Evolutionary conservation across 805 yeast species (phyloP).

Genomic region (Ogataea trehalophila): DNA sequence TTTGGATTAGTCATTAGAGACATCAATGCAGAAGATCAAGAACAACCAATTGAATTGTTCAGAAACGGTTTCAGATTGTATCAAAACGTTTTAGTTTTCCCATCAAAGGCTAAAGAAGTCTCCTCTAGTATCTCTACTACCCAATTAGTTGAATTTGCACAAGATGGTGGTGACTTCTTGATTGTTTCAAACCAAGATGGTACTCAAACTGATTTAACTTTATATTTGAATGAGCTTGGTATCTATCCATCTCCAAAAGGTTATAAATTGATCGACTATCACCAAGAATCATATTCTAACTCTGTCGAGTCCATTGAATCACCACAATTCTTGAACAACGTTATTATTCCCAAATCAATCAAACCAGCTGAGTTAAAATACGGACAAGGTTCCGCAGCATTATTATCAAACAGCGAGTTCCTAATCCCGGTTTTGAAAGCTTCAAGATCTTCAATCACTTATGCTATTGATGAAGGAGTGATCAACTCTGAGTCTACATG

Average conservation of each 20-base stretch:
- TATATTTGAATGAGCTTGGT: constrained; percentile 74
- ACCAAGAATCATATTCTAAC: constrained; percentile 28
- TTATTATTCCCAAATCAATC: constrained; percentile 15
- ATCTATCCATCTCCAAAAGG: constrained; percentile 78
- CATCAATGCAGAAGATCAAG: constrained; percentile 8
- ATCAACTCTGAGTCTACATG: constrained; percentile 46
- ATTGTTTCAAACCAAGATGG: constrained; percentile 51
- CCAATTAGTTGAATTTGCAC: constrained; percentile 54
- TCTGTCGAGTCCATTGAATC: constrained; percentile 18
- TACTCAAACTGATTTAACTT: constrained; percentile 56
- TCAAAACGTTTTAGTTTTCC: constrained; percentile 56
- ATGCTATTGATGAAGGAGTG: constrained; percentile 37
- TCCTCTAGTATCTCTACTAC: constrained; percentile 38
- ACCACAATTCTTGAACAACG: constrained; percentile 28
- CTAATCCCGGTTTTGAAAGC: constrained; percentile 69
- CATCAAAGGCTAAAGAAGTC: constrained; percentile 44
- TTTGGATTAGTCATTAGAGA: constrained; percentile 22
- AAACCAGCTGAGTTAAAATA: constrained; percentile 12
- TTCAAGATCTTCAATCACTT: constrained; percentile 59
- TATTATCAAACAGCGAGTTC: constrained; percentile 62
- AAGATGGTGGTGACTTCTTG: constrained; percentile 71
- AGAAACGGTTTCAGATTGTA: constrained; percentile 41
- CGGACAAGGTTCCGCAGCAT: constrained; percentile 57
- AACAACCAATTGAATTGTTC: constrained; percentile 26
- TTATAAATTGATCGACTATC: constrained; percentile 61